Evolutionary conservation across 108 stramenopile species (phyloP), one percentile per base, ranked within the genome.

Genomic region (Pseudonitzschia multistriata): DNA sequence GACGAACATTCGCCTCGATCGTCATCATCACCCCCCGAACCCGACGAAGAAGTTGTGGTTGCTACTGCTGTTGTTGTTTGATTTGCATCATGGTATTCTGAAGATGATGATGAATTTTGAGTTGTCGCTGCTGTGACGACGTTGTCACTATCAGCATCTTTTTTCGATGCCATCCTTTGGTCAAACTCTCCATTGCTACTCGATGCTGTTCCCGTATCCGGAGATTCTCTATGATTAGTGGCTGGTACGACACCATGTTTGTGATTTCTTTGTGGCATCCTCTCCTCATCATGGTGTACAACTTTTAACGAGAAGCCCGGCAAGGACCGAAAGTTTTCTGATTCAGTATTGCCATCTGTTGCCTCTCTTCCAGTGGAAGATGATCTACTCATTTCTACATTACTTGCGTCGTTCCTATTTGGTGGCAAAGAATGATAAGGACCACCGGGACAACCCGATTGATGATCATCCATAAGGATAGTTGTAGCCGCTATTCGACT

Each of bases 21-120:
- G 55, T 52, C 50, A 2, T 52, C 50, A 52, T 69, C 68, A 39
- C 42, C 63, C 47, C 63, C 63, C 14, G 42, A 42, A 7, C 66
- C 66, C 13, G 66, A 67, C 8, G 66, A 67, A 50, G 64, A 67
- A 50, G 64, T 47, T 45, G 64, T 45, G 29, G 66, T 67, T 67
- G 66, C 15, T 25, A 27, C 29, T 29, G 49, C 27, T 49, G 49
- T 42, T 50, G 49, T 52, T 30, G 49, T 67, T 50, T 31, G 30
- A 50, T 48, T 31, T 24, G 22, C 50, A 7, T 52, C 7, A 5
- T 52, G 50, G 4, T 24, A 52, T 19, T 52, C 50, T 52, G 50
- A 25, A 22, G 50, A 30, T 8, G 66, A 67, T 14, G 47, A 31
- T 27, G 49, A 50, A 29, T 67, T 30, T 30, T 29, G 47, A 50